Base-by-base conservation (phyloP, 1,284 basidiomycete species). In the Apiotrichum montevideense region DNA sequence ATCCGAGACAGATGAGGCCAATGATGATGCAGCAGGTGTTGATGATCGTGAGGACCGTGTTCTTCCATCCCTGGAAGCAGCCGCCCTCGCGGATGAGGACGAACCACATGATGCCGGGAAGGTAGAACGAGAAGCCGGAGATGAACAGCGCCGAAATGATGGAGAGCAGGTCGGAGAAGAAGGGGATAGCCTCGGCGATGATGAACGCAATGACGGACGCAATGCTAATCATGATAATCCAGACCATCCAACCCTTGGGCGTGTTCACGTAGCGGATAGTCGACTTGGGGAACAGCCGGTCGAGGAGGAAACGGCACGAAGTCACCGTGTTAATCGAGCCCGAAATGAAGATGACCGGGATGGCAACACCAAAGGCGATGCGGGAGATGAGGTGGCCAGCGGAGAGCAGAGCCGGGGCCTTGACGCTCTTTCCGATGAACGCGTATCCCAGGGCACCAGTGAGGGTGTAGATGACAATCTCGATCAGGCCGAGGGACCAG, bases 171-270 rank as follows among this genome's bases (percentile, higher is more conserved):
- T 66, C 58, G 39, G 63, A 63, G 62, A 72, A 71, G 58, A 75
- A 67, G 9, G 69, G 67, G 51, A 74, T 70, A 11, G 65, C 66
- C 56, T 61, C 53, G n/a, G 59, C 59, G 21, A 61, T 39, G 35
- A 61, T 21, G 15, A 41, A 61, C 3, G 53, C 59, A 35, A 55
- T 47, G 35, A 57, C 33, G 46, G 46, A 55, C 39, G 40, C 29
- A 35, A 42, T 43, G 15, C 40, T 32, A 32, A 55, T 55, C 15
- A 49, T 42, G 2, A 76, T 72, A 35, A 81, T 71, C 84, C 85
- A 86, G 3, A 78, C 73, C 14, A 70, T 63, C 39, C 70, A 62
- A 6, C 79, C 78, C 35, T 44, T 46, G 5, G 45, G n/a, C 1
- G 55, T 56, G 42, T 71, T 67, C 47, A 77, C 65, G 58, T 72